Evolutionary conservation across 2,329 filamentous ascomycete species (phyloP).

Genomic region (Colletotrichum melonis): DNA sequence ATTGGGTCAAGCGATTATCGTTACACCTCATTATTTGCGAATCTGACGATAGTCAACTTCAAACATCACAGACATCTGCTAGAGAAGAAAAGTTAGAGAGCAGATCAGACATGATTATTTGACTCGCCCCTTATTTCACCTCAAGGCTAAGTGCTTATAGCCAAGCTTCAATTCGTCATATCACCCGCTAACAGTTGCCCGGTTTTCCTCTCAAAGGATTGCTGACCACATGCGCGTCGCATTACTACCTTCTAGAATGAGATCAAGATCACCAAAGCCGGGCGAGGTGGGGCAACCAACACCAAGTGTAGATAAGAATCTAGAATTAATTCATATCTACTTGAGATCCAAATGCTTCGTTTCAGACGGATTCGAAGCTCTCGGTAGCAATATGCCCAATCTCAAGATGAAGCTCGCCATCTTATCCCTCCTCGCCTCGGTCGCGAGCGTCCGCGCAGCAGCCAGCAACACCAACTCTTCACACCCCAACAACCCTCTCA

Average conservation of each 20-base stretch:
- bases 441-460: neutral
- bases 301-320: neutral
- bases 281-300: neutral
- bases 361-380: neutral
- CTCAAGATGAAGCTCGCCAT: conserved; percentile 8
- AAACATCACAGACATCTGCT: too few relatives aligned
- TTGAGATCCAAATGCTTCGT: neutral
- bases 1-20: too few relatives aligned
- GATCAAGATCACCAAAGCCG: neutral
- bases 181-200: neutral
- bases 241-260: conserved; percentile 20
- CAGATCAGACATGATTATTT: neutral
- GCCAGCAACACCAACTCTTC: neutral
- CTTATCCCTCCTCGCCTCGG: conserved; percentile 3
- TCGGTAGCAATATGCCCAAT: neutral
- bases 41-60: too few relatives aligned
- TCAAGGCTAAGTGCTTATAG: neutral
- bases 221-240: conserved; percentile 16
- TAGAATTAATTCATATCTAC: conserved; percentile 2
- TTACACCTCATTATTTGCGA: too few relatives aligned
- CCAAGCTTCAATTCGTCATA: neutral
- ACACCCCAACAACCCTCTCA: conserved; percentile 36
- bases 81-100: neutral
- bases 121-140: neutral
- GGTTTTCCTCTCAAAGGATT: conserved; percentile 2